A percentile compares a stretch with the other conserved stretches of the same genome.
Conservation (phyloP, 2,329 filamentous ascomycete genomes). For the Xylaria sp. region DNA sequence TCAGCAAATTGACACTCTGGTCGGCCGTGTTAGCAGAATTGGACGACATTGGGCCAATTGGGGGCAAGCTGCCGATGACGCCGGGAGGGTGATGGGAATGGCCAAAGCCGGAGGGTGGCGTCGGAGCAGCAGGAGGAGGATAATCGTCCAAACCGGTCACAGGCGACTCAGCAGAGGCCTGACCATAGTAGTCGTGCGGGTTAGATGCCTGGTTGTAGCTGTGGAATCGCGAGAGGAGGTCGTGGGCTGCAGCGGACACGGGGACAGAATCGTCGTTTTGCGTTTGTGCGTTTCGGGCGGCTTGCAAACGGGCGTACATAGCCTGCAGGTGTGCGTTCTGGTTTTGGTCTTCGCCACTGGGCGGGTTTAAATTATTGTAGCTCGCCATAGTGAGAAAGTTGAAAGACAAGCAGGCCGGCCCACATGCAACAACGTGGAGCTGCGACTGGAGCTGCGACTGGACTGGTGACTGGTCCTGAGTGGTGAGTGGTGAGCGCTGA, state of each 20-base stretch:
- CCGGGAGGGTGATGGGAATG: conserved; percentile 48
- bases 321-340: conserved; percentile 45
- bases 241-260: conserved; percentile 35
- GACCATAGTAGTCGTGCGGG: conserved; percentile 40
- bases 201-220: conserved; percentile 39
- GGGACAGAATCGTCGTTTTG: conserved; percentile 28
- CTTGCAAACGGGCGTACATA: conserved; percentile 48
- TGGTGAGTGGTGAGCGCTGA: conserved; percentile 12
- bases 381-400: conserved; percentile 43
- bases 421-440: conserved; percentile 25
- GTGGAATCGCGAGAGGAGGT: conserved; percentile 42
- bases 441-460: conserved; percentile 4
- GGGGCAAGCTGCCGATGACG: conserved; percentile 51
- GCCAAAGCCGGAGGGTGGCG: conserved; percentile 48
- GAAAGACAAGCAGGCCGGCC: conserved; percentile 24
- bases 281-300: conserved; percentile 35
- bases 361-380: conserved; percentile 38
- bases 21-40: conserved; percentile 44
- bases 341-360: conserved; percentile 40
- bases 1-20: conserved; percentile 62
- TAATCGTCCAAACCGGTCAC: conserved; percentile 41
- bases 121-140: conserved; percentile 53
- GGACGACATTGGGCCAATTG: conserved; percentile 54
- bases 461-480: neutral
- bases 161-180: conserved; percentile 39